Evolutionary conservation across 75 land plant species (phyloP).

Genomic region (Selaginella tamariscina): DNA sequence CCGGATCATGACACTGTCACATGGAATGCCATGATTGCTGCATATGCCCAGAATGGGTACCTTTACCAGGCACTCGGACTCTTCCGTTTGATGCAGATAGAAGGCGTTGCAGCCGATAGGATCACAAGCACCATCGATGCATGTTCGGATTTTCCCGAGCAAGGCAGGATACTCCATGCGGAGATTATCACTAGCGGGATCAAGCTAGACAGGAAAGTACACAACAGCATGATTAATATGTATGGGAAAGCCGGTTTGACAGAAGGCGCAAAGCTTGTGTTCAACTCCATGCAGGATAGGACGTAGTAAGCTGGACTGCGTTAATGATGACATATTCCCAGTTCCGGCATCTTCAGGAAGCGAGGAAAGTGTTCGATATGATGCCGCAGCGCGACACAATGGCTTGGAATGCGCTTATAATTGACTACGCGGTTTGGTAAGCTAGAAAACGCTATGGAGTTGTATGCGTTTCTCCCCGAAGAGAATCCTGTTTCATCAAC

Average conservation of each 20-base stretch:
- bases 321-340: slow-evolving; percentile 16
- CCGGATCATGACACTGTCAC: slow-evolving; percentile 28
- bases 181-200: not conserved
- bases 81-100: not conserved
- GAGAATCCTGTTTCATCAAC: not conserved
- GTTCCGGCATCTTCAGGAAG: slow-evolving; percentile 5
- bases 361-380: slow-evolving; percentile 1
- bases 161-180: not conserved
- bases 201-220: not conserved
- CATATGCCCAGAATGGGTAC: slow-evolving; percentile 19
- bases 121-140: not conserved
- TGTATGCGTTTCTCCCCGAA: not conserved
- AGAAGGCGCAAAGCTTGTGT: not conserved
- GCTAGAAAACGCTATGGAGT: not conserved
- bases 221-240: not conserved
- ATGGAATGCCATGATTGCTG: slow-evolving; percentile 40
- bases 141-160: not conserved
- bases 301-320: slow-evolving; percentile 8
- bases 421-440: not conserved
- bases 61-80: not conserved
- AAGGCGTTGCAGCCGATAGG: not conserved
- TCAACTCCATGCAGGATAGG: not conserved
- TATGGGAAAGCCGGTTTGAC: not conserved
- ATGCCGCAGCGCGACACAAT: slow-evolving; percentile 10
- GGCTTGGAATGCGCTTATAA: not conserved